These are phyloP conservation scores for Pichia thaimueangensis DNA, from an alignment of 805 yeast species.

Conservation along the genomic window DNA sequence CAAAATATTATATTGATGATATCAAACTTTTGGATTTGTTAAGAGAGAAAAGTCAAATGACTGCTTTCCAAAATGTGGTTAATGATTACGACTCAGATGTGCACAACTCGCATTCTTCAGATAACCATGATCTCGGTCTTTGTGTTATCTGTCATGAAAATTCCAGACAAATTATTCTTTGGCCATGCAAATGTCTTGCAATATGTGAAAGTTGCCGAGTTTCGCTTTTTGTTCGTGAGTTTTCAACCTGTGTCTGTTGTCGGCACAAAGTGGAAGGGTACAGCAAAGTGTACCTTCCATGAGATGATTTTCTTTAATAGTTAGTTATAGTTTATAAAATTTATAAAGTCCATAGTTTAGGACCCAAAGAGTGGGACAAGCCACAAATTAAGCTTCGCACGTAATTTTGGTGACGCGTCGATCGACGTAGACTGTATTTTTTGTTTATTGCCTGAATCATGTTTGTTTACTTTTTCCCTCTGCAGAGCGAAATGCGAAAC, in stretches of 20 bases:
- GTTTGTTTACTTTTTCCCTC: slow-evolving; percentile 4
- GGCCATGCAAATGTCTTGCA: slow-evolving; percentile 93
- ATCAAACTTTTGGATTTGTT: slow-evolving; percentile 25
- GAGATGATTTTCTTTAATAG: too few species aligned
- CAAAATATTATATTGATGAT: slow-evolving; percentile 19
- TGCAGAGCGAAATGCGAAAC: slow-evolving; percentile 4
- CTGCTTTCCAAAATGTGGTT: background rate
- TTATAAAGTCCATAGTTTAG: too few species aligned
- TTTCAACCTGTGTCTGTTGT: slow-evolving; percentile 81
- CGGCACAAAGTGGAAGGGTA: slow-evolving; percentile 65
- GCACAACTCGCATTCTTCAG: slow-evolving; percentile 26
- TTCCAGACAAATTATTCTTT: slow-evolving; percentile 68
- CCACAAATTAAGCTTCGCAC: too few species aligned
- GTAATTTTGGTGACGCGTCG: too few species aligned
- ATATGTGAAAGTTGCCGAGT: slow-evolving; percentile 80
- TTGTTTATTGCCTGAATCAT: too few species aligned
- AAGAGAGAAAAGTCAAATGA: slow-evolving; percentile 13
- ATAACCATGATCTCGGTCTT: slow-evolving; percentile 36
- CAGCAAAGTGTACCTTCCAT: slow-evolving; percentile 52
- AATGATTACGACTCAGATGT: slow-evolving; percentile 21
- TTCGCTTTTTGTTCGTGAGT: slow-evolving; percentile 63
- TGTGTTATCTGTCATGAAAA: slow-evolving; percentile 82
- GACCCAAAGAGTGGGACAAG: too few species aligned
- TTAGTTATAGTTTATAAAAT: too few species aligned
- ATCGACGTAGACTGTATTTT: too few species aligned